Conservation (phyloP, 1,284 basidiomycete genomes). For the Coniophora puteana region DNA sequence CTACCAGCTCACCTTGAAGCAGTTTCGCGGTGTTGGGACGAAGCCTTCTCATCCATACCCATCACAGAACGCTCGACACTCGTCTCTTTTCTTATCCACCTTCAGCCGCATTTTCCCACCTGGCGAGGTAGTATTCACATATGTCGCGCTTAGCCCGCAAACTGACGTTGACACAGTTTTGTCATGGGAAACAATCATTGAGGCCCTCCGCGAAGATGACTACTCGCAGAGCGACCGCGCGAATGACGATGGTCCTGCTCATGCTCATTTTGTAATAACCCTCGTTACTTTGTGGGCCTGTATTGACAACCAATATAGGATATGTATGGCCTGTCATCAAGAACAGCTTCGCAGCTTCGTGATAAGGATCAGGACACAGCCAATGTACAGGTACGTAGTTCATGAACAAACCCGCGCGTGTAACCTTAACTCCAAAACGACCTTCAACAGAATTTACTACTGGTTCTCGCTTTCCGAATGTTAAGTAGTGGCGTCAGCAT, state of each 20-base stretch:
- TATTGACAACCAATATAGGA: conserved; percentile 29
- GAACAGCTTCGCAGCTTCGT: conserved; percentile 11
- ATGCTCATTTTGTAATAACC: conserved; percentile 39
- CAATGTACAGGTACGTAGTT: conserved; percentile 43
- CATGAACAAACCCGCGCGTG: background rate
- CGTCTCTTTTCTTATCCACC: conserved; percentile 57
- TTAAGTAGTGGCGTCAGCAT: conserved; percentile 56
- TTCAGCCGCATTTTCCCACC: conserved; percentile 57
- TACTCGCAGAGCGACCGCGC: conserved; percentile 35
- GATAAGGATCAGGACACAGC: conserved; percentile 42
- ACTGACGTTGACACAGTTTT: conserved; percentile 39
- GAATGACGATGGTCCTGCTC: conserved; percentile 37
- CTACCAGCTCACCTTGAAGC: conserved; percentile 59
- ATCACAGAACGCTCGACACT: conserved; percentile 54
- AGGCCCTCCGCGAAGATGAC: conserved; percentile 54
- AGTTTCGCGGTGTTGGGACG: conserved; percentile 64
- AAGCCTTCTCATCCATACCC: conserved; percentile 51
- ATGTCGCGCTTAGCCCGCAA: background rate
- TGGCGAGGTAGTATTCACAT: conserved; percentile 51
- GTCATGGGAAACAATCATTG: conserved; percentile 57
- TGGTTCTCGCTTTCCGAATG: conserved; percentile 61
- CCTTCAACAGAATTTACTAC: conserved; percentile 42
- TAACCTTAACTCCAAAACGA: no score
- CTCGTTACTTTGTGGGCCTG: background rate
- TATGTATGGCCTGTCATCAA: conserved; percentile 42